Evolutionary conservation across 148 eudicot species (phyloP).

Genomic region (Heliamphora exappendiculata): DNA sequence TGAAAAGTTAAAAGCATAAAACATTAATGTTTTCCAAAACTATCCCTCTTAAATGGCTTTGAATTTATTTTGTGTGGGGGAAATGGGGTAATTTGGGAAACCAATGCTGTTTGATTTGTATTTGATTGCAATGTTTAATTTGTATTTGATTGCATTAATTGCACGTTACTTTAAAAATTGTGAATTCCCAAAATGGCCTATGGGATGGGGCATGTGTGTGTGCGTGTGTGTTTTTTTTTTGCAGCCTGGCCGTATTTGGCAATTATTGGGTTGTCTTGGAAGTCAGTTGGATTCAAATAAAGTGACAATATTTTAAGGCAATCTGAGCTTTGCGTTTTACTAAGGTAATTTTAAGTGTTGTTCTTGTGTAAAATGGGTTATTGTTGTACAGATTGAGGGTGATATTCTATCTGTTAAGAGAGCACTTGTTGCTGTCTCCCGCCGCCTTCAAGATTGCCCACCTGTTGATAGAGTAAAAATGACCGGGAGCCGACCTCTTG

Average conservation of each 20-base stretch:
- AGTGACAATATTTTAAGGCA: neutral
- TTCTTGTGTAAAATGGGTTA: neutral
- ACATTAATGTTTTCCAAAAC: no score
- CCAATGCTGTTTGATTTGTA: no score
- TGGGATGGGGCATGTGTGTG: no score
- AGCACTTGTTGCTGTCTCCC: constrained; percentile 56
- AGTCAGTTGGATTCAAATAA: neutral
- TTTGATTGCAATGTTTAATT: no score
- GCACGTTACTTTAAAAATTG: neutral
- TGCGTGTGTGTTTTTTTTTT: no score
- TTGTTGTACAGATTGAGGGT: constrained; percentile 61
- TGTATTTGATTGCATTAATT: neutral
- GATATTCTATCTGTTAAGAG: constrained; percentile 52
- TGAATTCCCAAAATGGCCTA: neutral
- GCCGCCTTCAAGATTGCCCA: constrained; percentile 55
- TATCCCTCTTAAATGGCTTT: no score
- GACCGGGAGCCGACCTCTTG: constrained; percentile 29
- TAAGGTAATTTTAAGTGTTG: neutral
- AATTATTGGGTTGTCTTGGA: neutral
- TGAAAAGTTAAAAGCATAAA: no score
- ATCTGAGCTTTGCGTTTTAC: neutral
- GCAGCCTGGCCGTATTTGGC: neutral
- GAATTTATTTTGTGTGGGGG: no score
- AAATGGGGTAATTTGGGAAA: no score
- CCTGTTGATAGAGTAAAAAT: constrained; percentile 24